These are phyloP conservation scores for Waltergamsia citrina DNA, from an alignment of 2,329 filamentous ascomycete genomes.

Conservation along the genomic window DNA sequence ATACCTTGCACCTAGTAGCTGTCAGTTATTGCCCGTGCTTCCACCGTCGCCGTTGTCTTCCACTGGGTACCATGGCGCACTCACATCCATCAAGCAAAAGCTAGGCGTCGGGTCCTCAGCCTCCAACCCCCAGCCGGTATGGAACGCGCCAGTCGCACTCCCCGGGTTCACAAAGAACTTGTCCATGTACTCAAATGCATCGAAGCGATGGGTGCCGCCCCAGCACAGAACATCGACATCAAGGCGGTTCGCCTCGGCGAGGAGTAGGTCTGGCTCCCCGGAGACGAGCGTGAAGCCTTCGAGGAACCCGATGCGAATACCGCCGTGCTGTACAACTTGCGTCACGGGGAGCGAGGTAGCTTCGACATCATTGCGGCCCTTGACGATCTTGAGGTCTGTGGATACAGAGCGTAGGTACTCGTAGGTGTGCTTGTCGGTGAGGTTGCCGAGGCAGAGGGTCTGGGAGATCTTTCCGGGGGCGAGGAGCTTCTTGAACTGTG, in stretches of 20 bases:
- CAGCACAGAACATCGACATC: slow-evolving; percentile 62
- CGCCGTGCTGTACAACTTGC: slow-evolving; percentile 57
- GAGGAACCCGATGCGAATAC: slow-evolving; percentile 55
- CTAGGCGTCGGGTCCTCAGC: slow-evolving; percentile 75
- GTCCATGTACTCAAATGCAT: slow-evolving; percentile 65
- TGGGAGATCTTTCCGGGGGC: slow-evolving; percentile 77
- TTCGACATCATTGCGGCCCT: slow-evolving; percentile 58
- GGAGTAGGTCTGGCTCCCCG: slow-evolving; percentile 55
- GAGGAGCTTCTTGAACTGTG: slow-evolving; percentile 75
- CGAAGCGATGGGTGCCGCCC: slow-evolving; percentile 59
- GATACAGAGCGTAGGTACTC: slow-evolving; percentile 69
- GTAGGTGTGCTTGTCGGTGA: slow-evolving; percentile 72
- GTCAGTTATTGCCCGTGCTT: too few relatives aligned
- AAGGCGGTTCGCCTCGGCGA: slow-evolving; percentile 58
- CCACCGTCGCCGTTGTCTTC: not conserved
- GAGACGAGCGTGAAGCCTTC: slow-evolving; percentile 61
- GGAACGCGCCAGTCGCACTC: slow-evolving; percentile 55
- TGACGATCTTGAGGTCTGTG: slow-evolving; percentile 62
- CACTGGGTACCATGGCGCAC: slow-evolving; percentile 27
- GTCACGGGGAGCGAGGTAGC: slow-evolving; percentile 55
- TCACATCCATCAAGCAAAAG: slow-evolving; percentile 96
- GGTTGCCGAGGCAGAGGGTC: slow-evolving; percentile 70
- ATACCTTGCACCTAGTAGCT: slow-evolving; percentile 98
- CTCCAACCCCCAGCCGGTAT: slow-evolving; percentile 46
- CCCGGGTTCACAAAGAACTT: slow-evolving; percentile 66